phyloP scores from a whole-genome alignment of 768 basidiomycete genomes.

The Xerocomellus chrysenteron region DNA sequence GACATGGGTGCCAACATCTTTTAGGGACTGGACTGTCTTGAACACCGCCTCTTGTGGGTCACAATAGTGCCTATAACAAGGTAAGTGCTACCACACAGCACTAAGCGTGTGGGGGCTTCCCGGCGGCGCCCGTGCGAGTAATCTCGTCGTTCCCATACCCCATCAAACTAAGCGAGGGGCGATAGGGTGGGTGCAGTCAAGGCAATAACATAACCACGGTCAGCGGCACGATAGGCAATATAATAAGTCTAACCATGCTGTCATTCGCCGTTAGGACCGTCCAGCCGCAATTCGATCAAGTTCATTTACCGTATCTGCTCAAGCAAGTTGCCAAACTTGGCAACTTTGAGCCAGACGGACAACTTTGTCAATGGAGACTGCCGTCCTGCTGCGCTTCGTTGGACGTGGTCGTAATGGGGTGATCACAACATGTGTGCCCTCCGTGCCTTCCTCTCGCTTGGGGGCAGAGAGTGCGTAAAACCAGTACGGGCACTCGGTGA shows the following conservation, averaged over 20 bases:
- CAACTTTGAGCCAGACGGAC: constrained; percentile 11
- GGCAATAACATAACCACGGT: neutral
- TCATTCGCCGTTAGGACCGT: constrained; percentile 1
- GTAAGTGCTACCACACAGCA: neutral
- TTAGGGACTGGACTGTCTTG: neutral
- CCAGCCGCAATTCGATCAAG: neutral
- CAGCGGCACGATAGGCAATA: neutral
- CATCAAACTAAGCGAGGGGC: constrained; percentile 3
- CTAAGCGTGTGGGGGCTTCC: neutral
- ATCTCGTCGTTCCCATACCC: neutral
- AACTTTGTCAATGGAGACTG: neutral
- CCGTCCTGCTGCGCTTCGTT: neutral
- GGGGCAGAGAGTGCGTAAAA: neutral
- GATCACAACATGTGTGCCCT: neutral
- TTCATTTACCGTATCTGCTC: constrained; percentile 5
- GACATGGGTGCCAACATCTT: neutral
- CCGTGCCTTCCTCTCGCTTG: neutral
- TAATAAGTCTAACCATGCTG: neutral
- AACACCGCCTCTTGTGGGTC: neutral
- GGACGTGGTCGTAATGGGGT: neutral
- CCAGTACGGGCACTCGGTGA: neutral
- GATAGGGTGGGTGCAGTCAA: neutral
- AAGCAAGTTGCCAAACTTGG: neutral
- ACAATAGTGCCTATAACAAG: neutral
- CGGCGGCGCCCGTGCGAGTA: constrained; percentile 1